A percentile compares a stretch with the other conserved stretches of the same genome.
phyloP scores from a whole-genome alignment of 805 yeast species.

The Torulaspora franciscae region DNA sequence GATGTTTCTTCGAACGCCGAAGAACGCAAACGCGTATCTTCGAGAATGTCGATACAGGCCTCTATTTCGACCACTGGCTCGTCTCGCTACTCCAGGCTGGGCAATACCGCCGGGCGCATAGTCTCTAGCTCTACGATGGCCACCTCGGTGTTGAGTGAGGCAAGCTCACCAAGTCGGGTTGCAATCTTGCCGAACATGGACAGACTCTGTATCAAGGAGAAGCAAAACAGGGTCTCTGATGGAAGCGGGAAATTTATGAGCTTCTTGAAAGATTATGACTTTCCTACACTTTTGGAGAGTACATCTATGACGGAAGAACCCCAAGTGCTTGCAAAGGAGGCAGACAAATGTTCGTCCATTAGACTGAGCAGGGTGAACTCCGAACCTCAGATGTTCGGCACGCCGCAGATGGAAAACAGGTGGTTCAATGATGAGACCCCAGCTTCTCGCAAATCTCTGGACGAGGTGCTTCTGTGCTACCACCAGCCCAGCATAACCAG shows the following conservation, averaged over 20 bases:
- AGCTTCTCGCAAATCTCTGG: constrained; percentile 26
- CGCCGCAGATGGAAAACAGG: constrained; percentile 26
- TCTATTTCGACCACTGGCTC: constrained; percentile 13
- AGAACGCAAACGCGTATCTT: constrained; percentile 11
- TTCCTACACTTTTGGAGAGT: constrained; percentile 31
- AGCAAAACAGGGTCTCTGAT: constrained; percentile 16
- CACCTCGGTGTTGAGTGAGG: constrained; percentile 20
- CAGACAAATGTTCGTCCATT: neutral
- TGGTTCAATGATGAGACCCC: constrained; percentile 23
- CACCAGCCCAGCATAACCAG: constrained; percentile 25
- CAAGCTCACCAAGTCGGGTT: constrained; percentile 12
- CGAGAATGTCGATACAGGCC: constrained; percentile 12
- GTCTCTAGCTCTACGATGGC: constrained; percentile 33
- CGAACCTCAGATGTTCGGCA: constrained; percentile 18
- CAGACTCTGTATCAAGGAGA: constrained; percentile 16
- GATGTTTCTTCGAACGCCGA: neutral
- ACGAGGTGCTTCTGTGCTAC: constrained; percentile 31
- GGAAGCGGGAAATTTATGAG: constrained; percentile 24
- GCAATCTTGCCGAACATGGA: constrained; percentile 18
- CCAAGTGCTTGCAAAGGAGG: neutral
- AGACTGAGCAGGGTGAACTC: constrained; percentile 17
- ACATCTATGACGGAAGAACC: constrained; percentile 8
- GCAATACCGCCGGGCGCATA: constrained; percentile 21
- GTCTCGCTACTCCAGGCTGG: constrained; percentile 11
- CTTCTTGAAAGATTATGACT: constrained; percentile 27